phyloP scores from a whole-genome alignment of 371 early-diverging fungal genomes.

The Mortierella sp. region DNA sequence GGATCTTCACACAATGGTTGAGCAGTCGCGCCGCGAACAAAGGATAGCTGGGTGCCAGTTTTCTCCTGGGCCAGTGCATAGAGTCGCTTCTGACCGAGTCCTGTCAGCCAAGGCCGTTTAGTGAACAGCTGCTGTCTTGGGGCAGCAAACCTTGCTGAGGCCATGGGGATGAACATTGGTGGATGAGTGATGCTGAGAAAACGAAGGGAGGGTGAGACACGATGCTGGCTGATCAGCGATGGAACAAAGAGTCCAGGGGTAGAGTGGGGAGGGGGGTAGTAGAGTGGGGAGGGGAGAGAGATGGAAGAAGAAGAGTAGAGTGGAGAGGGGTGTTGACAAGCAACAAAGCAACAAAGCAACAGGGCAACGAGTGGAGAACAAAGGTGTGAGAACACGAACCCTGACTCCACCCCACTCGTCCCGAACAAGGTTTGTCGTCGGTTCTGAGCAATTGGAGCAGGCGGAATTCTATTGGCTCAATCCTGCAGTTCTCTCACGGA shows the following conservation, averaged over 20 bases:
- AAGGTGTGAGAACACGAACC: no score
- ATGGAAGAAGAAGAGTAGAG: background rate
- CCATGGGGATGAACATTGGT: slow-evolving; percentile 14
- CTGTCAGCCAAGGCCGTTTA: slow-evolving; percentile 4
- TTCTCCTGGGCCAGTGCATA: slow-evolving; percentile 8
- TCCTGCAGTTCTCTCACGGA: no score
- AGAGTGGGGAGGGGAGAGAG: slow-evolving; percentile 7
- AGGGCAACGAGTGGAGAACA: no score
- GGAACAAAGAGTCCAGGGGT: background rate
- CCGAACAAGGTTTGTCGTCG: no score
- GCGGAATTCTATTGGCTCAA: no score
- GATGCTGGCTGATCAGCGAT: background rate
- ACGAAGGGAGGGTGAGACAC: background rate
- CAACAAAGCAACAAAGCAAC: no score
- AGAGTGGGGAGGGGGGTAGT: background rate
- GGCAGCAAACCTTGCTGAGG: background rate
- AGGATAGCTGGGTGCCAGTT: slow-evolving; percentile 13
- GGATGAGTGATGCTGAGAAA: background rate
- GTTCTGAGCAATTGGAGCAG: no score
- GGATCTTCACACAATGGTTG: slow-evolving; percentile 45
- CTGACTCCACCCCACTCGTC: no score
- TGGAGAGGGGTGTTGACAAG: slow-evolving; percentile 7
- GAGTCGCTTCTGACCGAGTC: slow-evolving; percentile 10
- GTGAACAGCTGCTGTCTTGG: background rate
- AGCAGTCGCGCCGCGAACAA: slow-evolving; percentile 36